Base-by-base conservation (phyloP, 805 yeast genomes). In the Candida insectorum region DNA sequence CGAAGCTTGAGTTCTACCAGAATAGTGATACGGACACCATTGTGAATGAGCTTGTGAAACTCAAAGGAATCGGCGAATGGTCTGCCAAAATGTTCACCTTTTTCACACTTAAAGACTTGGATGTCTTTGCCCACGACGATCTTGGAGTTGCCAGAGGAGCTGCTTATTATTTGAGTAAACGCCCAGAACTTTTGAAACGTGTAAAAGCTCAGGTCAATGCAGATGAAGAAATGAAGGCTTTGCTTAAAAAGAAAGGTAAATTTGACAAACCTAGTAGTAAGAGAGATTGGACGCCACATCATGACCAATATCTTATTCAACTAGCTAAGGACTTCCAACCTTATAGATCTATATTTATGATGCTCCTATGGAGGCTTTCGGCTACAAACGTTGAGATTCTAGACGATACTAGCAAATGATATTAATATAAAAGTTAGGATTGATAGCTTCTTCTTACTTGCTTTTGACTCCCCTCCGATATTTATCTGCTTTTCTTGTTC, bases 111-210 rank as follows among this genome's bases (percentile, higher is more conserved):
- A 71, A 70, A 16, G 69, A 85, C 36, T 51, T 75, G 51, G 80
- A 89, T 52, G 75, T 85, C 0, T 86, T 86, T 54, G 81, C 93
- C 4, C 62, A 74, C 4, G 85, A 79, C 13, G 97, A 89, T 58
- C 59, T 89, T 29, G 97, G 96, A 1, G 74, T 89, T 2, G 87
- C 89, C 20, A 64, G 95, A 41, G 97, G 97, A 0, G 74, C 81
- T 38, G 73, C 86, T 0, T 54, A 68, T 18, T 89, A 85, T 55
- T 52, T 85, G 16, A 63, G 62, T 12, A 65, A 68, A 28, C 60
- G 83, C 33, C 81, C 79, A 0, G 67, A 69, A 4, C 39, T 80
- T 10, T 45, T 73, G 6, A 48, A 60, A 24, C 69, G 70, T 29
- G 53, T 77, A 5, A 71, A 72, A 50, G 28, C 28, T 3, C 56